Conservation (phyloP, 371 early-diverging fungal species). For the Funneliformis caledonium region DNA sequence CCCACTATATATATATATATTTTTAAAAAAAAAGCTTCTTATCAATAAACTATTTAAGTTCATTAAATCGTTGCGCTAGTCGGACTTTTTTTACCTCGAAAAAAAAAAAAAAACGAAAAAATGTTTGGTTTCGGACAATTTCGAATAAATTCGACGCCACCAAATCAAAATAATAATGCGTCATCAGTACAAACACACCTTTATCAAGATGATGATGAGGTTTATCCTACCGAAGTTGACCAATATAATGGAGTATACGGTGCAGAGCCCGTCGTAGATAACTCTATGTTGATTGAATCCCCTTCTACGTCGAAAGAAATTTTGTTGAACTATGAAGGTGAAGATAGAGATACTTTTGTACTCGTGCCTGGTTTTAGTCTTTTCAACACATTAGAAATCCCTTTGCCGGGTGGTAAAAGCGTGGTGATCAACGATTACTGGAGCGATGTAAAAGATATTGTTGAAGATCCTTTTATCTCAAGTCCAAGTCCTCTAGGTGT, state of each 20-base stretch:
- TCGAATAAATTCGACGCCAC: neutral
- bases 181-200: neutral
- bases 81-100: too few species aligned
- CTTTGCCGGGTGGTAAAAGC: slow-evolving; percentile 4
- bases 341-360: slow-evolving; percentile 32
- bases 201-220: neutral
- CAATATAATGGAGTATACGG: too few species aligned
- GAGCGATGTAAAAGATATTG: slow-evolving; percentile 25
- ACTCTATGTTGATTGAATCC: neutral
- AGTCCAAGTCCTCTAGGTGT: slow-evolving; percentile 30
- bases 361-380: slow-evolving; percentile 10
- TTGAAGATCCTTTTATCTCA: slow-evolving; percentile 27
- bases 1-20: too few species aligned
- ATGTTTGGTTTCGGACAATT: neutral
- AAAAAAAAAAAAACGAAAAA: too few species aligned
- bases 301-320: neutral
- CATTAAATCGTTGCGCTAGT: too few species aligned
- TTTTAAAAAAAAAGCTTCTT: too few species aligned
- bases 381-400: neutral
- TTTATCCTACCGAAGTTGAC: neutral
- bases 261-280: neutral
- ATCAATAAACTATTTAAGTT: too few species aligned
- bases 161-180: neutral
- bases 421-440: slow-evolving; percentile 22
- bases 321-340: slow-evolving; percentile 4